Conservation (phyloP, 805 yeast species). For the Barnettozyma botsteinii region DNA sequence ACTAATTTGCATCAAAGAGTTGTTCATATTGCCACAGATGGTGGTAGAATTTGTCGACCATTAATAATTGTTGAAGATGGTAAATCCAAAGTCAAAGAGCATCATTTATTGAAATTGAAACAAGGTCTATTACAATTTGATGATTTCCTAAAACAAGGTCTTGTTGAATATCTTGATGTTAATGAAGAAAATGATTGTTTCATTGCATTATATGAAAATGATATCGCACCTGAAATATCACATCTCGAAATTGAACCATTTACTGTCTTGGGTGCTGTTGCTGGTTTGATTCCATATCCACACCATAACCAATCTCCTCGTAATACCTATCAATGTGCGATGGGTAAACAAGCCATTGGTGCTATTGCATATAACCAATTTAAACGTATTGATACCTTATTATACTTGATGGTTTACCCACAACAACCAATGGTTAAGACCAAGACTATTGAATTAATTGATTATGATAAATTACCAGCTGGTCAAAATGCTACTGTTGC, state of each 20-base stretch:
- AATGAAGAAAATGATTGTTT: slow-evolving; percentile 94
- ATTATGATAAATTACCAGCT: slow-evolving; percentile 95
- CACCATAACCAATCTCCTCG: slow-evolving; percentile 92
- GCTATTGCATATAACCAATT: slow-evolving; percentile 97
- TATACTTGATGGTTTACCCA: slow-evolving; percentile 96
- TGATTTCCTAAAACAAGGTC: slow-evolving; percentile 77
- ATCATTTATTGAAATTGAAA: slow-evolving; percentile 59
- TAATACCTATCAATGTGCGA: slow-evolving; percentile 90
- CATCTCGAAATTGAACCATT: slow-evolving; percentile 96
- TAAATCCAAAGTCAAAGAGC: slow-evolving; percentile 59
- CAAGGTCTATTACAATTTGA: slow-evolving; percentile 81
- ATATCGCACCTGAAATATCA: slow-evolving; percentile 51
- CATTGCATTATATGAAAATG: slow-evolving; percentile 84
- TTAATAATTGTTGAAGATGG: slow-evolving; percentile 80
- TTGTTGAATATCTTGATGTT: slow-evolving; percentile 93
- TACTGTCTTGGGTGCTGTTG: slow-evolving; percentile 88
- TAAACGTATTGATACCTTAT: slow-evolving; percentile 87
- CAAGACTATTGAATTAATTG: slow-evolving; percentile 89
- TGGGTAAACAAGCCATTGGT: slow-evolving; percentile 99
- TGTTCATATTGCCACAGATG: slow-evolving; percentile 97
- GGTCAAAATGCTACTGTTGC: slow-evolving; percentile 99
- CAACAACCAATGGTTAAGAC: slow-evolving; percentile 99
- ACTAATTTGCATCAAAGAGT: slow-evolving; percentile 86
- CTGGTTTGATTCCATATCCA: slow-evolving; percentile 88
- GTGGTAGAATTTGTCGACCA: slow-evolving; percentile 97